phyloP scores from a whole-genome alignment of 2,329 filamentous ascomycete species.

The Sclerotinia trifoliorum region DNA sequence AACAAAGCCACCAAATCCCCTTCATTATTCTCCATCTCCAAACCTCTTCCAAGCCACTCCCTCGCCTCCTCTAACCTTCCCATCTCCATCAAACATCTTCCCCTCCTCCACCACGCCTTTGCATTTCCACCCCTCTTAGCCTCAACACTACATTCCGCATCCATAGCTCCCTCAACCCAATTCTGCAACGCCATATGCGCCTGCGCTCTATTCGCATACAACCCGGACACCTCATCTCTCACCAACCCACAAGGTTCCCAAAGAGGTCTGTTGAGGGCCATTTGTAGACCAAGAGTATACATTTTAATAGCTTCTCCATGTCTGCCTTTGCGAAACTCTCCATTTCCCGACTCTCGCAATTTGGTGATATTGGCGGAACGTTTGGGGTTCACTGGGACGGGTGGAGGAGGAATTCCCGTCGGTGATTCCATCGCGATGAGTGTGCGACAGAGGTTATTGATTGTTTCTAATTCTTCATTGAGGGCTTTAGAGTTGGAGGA shows the following conservation, averaged over 20 bases:
- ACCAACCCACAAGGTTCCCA: slow-evolving; percentile 89
- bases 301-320: slow-evolving; percentile 74
- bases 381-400: slow-evolving; percentile 89
- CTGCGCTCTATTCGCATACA: slow-evolving; percentile 88
- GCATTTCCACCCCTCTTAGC: slow-evolving; percentile 82
- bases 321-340: slow-evolving; percentile 73
- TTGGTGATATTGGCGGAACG: slow-evolving; percentile 84
- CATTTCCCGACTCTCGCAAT: slow-evolving; percentile 84
- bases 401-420: slow-evolving; percentile 67
- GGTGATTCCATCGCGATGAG: slow-evolving; percentile 66
- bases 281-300: slow-evolving; percentile 84
- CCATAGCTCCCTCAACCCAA: slow-evolving; percentile 84
- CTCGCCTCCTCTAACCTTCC: slow-evolving; percentile 77
- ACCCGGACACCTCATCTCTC: slow-evolving; percentile 74
- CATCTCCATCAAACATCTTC: slow-evolving; percentile 88
- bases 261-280: slow-evolving; percentile 76
- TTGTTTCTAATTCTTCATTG: slow-evolving; percentile 62
- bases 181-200: slow-evolving; percentile 77
- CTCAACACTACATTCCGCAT: slow-evolving; percentile 86
- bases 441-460: slow-evolving; percentile 76
- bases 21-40: slow-evolving; percentile 80
- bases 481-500: slow-evolving; percentile 51
- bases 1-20: slow-evolving; percentile 61
- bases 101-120: slow-evolving; percentile 92
- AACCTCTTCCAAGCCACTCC: slow-evolving; percentile 71